Base-by-base conservation (phyloP, 129 eudicot genomes). In the Ambrosia trifida region DNA sequence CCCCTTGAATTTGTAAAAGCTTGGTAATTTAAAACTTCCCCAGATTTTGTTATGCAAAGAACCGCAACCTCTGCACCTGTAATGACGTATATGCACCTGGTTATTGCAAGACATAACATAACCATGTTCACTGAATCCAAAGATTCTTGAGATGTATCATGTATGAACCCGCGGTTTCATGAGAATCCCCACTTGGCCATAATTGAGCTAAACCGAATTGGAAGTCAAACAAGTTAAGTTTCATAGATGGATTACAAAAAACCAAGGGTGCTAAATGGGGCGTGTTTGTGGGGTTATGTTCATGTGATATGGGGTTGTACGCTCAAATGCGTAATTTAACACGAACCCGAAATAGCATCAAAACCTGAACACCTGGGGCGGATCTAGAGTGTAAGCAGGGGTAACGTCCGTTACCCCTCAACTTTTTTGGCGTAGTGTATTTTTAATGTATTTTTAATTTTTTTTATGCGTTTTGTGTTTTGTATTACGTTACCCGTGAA, bases 31-130 rank as follows among this genome's bases (percentile, higher is more conserved):
- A 94, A 68, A 52, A 94, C 97, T 79, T 89, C 91, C 36, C 99
- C 97, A 0, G 99, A 80, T 90, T 90, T 90, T 16, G 97, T 94
- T 82, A 94, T 87, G 94, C 99, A 94, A 44, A 94, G 99, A 49
- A 94, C 99, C 35, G 99, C 99, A n/a, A 94, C 99, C 80, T 94
- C 99, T 32, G 97, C 99, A 47, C 99, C 99, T 94, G 89, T 73
- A 67, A 47, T 63, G 44, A 49, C 56, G 76, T 32, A 66, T 51
- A 30, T 9, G 63, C 19, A 11, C 32, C 4, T 54, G 61, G 19
- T 54, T 54, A 54, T 17, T 51, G 30, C 58, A 51, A 11, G 12
- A 51, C 30, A 2, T 51, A n/a, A n/a, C n/a, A n/a, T n/a, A 17
- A 51, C 58, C 58, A 3, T 16, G 28, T 51, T 52, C 17, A 33